Evolutionary conservation across 2,329 filamentous ascomycete species (phyloP).

Genomic region (Colletotrichum brevisporum): DNA sequence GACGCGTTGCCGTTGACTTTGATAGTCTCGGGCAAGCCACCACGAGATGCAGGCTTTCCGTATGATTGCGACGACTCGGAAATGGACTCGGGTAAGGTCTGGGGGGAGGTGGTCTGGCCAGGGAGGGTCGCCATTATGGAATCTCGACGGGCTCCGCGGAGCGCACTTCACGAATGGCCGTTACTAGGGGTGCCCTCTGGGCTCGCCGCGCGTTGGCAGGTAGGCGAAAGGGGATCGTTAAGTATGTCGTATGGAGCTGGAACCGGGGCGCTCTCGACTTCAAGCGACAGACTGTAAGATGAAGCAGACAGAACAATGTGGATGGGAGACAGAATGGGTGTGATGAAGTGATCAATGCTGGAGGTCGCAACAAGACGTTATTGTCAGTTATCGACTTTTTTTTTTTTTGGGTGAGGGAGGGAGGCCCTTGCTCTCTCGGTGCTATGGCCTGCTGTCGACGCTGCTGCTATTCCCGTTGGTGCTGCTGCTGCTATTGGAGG

Average conservation of each 20-base stretch:
- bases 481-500: conserved; percentile 5
- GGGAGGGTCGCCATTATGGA: conserved; percentile 18
- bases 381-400: conserved; percentile 35
- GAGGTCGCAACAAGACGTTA: conserved; percentile 33
- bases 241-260: conserved; percentile 8
- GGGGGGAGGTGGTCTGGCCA: conserved; percentile 1
- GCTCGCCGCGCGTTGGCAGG: too few species aligned
- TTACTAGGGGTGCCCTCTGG: neutral
- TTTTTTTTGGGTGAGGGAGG: neutral
- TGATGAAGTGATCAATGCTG: conserved; percentile 11
- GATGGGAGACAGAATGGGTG: neutral
- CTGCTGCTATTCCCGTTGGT: neutral
- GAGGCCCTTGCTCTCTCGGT: conserved; percentile 7
- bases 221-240: neutral
- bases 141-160: conserved; percentile 27
- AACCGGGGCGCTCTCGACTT: neutral
- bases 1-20: conserved; percentile 49
- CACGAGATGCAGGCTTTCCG: conserved; percentile 34
- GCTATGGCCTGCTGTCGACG: neutral
- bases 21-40: conserved; percentile 31
- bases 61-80: conserved; percentile 37
- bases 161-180: conserved; percentile 24
- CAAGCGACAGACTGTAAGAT: conserved; percentile 19
- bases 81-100: conserved; percentile 33
- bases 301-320: neutral